Evolutionary conservation across 2,329 filamentous ascomycete genomes (phyloP), one percentile per base, ranked within the genome.

Genomic region (Ophiostoma ips): DNA sequence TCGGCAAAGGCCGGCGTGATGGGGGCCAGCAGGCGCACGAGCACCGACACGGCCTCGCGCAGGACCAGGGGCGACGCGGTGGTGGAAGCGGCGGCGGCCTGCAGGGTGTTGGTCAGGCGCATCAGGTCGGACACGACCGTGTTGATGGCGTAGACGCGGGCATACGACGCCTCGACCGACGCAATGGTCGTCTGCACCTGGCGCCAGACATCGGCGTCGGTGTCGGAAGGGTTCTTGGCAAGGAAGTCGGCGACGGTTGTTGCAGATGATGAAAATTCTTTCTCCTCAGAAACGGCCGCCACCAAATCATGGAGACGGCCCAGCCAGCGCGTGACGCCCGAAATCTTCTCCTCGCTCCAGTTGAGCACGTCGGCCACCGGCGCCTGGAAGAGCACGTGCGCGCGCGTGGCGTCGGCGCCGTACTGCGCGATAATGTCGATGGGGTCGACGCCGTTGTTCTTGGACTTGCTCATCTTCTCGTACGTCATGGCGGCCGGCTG

Each of bases 391-490:
- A 95, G 73, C 61, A 95, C 85, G 62, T 95, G 88, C 4, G 87
- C 87, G 50, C 88, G 73, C 2, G 85, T 88, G 6, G 85, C 81
- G 63, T 95, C 88, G 1, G 87, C 85, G 19, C 88, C 88, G 58
- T 92, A 83, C 56, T 77, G 79, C 8, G 72, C 67, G 51, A 92
- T 86, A 55, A 83, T 84, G 0, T 69, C 71, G 0, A 77, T 79
- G 0, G 88, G 88, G 60, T 94, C 87, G 7, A 94, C 86, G 24
- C 88, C 88, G 60, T 95, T 95, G 67, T 92, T 74, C 64, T 95
- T 95, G 59, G 86, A 94, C 67, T 95, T 95, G 36, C 85, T 92
- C 88, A 95, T 95, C 62, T 95, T 95, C 63, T 94, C 87, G 58
- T 76, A 94, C 1, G 77, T 81, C 16, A 87, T 65, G 28, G 69